phyloP scores from a whole-genome alignment of 495 filamentous ascomycete species.

The Immersiella caudata region DNA sequence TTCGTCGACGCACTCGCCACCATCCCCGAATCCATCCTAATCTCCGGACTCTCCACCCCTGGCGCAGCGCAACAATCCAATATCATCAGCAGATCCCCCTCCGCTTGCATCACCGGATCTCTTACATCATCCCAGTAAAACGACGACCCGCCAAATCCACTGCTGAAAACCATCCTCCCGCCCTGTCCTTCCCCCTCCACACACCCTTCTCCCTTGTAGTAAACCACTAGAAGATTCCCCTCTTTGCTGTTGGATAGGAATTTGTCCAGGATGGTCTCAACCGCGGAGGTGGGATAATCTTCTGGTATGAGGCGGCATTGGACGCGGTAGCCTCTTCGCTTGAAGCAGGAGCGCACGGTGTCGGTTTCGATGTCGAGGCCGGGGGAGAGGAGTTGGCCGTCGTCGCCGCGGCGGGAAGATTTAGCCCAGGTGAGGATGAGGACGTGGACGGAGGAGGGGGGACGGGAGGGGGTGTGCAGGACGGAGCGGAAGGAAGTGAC shows the following conservation, averaged over 20 bases:
- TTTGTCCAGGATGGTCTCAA: conserved; percentile 31
- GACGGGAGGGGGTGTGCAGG: conserved; percentile 1
- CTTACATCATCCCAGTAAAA: conserved; percentile 39
- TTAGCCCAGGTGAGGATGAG: conserved; percentile 34
- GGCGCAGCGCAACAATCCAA: conserved; percentile 31
- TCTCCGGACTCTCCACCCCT: conserved; percentile 16
- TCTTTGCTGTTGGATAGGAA: conserved; percentile 23
- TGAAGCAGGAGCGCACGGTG: conserved; percentile 27
- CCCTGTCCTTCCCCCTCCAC: conserved; percentile 23
- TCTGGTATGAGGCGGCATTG: conserved; percentile 32
- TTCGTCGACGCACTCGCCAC: conserved; percentile 24
- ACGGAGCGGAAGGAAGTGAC: conserved; percentile 1
- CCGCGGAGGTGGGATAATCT: conserved; percentile 33
- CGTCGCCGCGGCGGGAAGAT: conserved; percentile 19
- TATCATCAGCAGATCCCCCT: conserved; percentile 30
- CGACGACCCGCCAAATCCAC: conserved; percentile 3
- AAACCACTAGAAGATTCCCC: conserved; percentile 27
- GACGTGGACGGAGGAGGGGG: conserved; percentile 30
- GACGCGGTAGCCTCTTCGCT: conserved; percentile 30
- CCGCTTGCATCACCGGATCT: conserved; percentile 30
- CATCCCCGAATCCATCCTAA: conserved; percentile 26
- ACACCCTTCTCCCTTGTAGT: conserved; percentile 30
- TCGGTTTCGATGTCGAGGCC: conserved; percentile 22
- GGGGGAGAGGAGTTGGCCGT: conserved; percentile 24
- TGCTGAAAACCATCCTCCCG: background rate